Percentiles rank a stretch among this genome's conserved stretches.
These are phyloP conservation scores for Candida hungchunana DNA, from an alignment of 805 yeast species.

Conservation along the genomic window DNA sequence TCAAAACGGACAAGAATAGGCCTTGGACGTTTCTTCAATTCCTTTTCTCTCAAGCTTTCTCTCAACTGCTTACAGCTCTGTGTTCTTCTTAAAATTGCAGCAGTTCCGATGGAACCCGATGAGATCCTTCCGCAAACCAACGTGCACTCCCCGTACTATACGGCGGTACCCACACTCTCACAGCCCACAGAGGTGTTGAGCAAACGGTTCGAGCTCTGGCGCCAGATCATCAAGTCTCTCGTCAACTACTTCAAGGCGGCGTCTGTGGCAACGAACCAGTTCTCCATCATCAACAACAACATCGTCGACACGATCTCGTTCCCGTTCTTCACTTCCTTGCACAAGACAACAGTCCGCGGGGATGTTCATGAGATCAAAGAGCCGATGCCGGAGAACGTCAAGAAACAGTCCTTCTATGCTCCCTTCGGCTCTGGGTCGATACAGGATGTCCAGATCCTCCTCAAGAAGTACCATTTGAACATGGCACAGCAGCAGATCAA, in stretches of 20 bases:
- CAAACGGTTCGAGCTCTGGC: slow-evolving; percentile 80
- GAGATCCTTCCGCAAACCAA: slow-evolving; percentile 23
- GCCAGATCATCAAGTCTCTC: slow-evolving; percentile 71
- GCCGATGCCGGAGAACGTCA: slow-evolving; percentile 24
- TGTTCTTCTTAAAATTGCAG: too few species aligned
- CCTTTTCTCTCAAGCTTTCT: too few species aligned
- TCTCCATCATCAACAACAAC: slow-evolving; percentile 72
- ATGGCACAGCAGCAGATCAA: slow-evolving; percentile 53
- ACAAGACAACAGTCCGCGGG: slow-evolving; percentile 5
- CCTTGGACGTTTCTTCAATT: too few species aligned
- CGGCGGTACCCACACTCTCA: slow-evolving; percentile 51
- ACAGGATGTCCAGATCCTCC: slow-evolving; percentile 72
- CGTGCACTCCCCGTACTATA: slow-evolving; percentile 35
- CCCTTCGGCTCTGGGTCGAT: slow-evolving; percentile 68
- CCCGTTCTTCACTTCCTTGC: slow-evolving; percentile 33
- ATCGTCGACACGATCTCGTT: slow-evolving; percentile 69
- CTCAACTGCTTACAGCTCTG: too few species aligned
- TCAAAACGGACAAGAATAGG: too few species aligned
- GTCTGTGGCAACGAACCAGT: slow-evolving; percentile 81
- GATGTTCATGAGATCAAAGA: slow-evolving; percentile 29
- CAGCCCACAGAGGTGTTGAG: slow-evolving; percentile 86
- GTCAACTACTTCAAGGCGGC: slow-evolving; percentile 72
- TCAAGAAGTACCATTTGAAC: slow-evolving; percentile 65
- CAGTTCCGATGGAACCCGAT: slow-evolving; percentile 2
- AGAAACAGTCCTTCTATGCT: slow-evolving; percentile 56